Evolutionary conservation across 202 grass and related monocot species (phyloP).

Genomic region (Setaria viridis): DNA sequence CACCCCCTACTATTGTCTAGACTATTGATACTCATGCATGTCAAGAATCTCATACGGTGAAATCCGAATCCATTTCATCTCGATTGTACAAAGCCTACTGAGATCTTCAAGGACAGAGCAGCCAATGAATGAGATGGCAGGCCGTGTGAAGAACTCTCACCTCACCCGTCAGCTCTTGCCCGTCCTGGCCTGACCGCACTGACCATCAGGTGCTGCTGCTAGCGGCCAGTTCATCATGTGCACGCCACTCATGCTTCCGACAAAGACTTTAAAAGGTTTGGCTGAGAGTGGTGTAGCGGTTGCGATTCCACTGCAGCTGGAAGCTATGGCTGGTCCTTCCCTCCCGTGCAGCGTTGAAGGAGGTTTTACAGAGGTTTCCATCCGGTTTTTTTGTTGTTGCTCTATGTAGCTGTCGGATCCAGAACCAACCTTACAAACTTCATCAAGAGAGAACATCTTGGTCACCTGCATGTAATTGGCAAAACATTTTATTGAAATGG

Average conservation of each 20-base stretch:
- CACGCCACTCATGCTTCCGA: not conserved
- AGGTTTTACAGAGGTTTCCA: not conserved
- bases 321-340: not conserved
- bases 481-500: not conserved
- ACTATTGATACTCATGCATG: too few relatives aligned
- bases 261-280: not conserved
- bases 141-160: not conserved
- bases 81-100: too few relatives aligned
- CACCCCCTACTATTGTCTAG: too few relatives aligned
- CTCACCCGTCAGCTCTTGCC: not conserved
- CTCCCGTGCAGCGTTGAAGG: not conserved
- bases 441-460: too few relatives aligned
- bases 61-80: not conserved
- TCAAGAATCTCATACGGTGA: too few relatives aligned
- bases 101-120: not conserved
- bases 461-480: not conserved
- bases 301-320: not conserved
- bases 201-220: conserved; percentile 17
- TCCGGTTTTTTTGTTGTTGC: not conserved
- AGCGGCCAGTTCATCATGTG: not conserved
- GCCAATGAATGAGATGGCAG: not conserved
- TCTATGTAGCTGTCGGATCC: not conserved
- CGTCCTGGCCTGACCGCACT: not conserved
- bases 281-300: not conserved
- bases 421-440: not conserved